Conservation (phyloP, 2,329 filamentous ascomycete species). For the Elsinoe fawcettii region DNA sequence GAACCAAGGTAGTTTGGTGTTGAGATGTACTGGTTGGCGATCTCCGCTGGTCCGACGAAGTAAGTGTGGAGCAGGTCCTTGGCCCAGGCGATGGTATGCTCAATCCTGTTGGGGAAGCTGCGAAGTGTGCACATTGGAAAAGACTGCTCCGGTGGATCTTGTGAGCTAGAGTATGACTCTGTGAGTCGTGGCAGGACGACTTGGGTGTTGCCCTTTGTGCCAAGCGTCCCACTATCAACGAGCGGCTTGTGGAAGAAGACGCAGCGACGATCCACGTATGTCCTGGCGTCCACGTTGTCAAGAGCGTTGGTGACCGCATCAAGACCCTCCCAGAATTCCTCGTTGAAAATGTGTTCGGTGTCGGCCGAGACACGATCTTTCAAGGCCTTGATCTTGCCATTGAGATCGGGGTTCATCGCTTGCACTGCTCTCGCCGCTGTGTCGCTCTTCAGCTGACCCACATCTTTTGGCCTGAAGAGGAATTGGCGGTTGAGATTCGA, state of each 20-base stretch:
- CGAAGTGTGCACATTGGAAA: slow-evolving; percentile 98
- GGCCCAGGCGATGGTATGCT: slow-evolving; percentile 97
- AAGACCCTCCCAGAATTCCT: slow-evolving; percentile 78
- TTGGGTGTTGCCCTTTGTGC: slow-evolving; percentile 97
- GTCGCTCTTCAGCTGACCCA: slow-evolving; percentile 94
- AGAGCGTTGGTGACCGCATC: slow-evolving; percentile 95
- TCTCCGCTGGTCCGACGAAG: slow-evolving; percentile 88
- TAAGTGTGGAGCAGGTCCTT: slow-evolving; percentile 91
- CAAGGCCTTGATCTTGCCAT: slow-evolving; percentile 74
- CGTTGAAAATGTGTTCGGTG: slow-evolving; percentile 90
- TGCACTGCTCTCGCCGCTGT: slow-evolving; percentile 84
- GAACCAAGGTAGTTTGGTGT: slow-evolving; percentile 84
- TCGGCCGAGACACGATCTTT: slow-evolving; percentile 87
- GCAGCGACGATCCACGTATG: slow-evolving; percentile 91
- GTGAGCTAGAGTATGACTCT: slow-evolving; percentile 94
- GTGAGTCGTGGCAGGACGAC: slow-evolving; percentile 86
- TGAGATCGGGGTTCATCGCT: slow-evolving; percentile 88
- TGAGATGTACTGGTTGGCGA: slow-evolving; percentile 80
- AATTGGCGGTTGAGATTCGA: slow-evolving; percentile 98
- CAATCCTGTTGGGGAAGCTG: slow-evolving; percentile 96
- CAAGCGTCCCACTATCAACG: slow-evolving; percentile 93
- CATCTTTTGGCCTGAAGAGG: slow-evolving; percentile 86
- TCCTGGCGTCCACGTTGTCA: slow-evolving; percentile 94
- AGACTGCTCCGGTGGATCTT: slow-evolving; percentile 95
- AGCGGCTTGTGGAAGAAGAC: slow-evolving; percentile 98